Base-by-base conservation (phyloP, 2,329 filamentous ascomycete species). In the Tricladium varicosporioides region DNA sequence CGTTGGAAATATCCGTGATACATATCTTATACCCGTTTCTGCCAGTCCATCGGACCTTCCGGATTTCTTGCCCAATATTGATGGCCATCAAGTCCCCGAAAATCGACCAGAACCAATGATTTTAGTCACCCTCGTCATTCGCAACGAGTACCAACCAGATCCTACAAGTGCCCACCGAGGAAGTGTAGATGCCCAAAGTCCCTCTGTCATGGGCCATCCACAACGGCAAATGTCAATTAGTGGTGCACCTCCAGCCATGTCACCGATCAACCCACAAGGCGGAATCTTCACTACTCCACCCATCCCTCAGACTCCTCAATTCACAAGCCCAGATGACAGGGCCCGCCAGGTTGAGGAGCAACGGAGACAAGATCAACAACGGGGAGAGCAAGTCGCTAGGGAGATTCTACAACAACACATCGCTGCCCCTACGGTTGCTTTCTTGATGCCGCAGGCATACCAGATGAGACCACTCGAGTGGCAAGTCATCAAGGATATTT, bases 21-120 rank as follows among this genome's bases (percentile, higher is more conserved):
- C 92, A 1, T 97, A 97, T 71, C 82, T 97, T 32, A 87, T 97
- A 9, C 93, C 94, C 0, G 84, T 97, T 4, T 84, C 91, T 32
- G 81, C 86, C 5, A 91, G 90, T 22, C 79, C 83, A 22, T 79
- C 78, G 33, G 83, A 82, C 50, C 82, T 93, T 45, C 93, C 94
- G 0, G 89, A 92, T 60, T 96, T 97, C 66, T 85, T 97, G 72
- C 83, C 91, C 59, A 89, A 96, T 67, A 81, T 97, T n/a, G 87
- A 91, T 61, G 88, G 93, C 65, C 92, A 92, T 70, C 83, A 84
- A 31, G 82, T 97, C 32, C 89, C 92, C 46, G 80, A 83, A 57
- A 82, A 82, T 1, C 81, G 89, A 14, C 78, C 85, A 0, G 88
- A 95, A 63, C 85, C 90, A 1, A 84, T 94, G 75, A 77, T 99